Conservation (phyloP, 257 asterid species). For the Primulina huaijiensis region DNA sequence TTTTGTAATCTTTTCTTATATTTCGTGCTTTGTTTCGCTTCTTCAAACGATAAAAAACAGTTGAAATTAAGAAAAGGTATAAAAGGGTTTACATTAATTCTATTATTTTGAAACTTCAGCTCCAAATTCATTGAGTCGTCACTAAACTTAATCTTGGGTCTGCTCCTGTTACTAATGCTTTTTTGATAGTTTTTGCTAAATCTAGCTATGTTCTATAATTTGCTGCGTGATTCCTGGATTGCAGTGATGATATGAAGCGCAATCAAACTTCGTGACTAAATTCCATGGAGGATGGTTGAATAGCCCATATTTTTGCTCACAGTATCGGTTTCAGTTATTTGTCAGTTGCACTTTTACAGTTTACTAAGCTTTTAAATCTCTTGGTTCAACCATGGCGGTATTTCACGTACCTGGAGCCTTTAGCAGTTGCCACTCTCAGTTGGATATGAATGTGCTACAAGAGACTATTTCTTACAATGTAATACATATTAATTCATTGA, state of each 20-base stretch:
- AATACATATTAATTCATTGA: slow-evolving; percentile 34
- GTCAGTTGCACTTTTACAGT: slow-evolving; percentile 3
- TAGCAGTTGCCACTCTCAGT: slow-evolving; percentile 37
- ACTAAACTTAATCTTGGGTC: not conserved
- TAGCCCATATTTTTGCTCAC: not conserved
- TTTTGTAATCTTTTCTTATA: not conserved
- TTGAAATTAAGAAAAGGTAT: not conserved
- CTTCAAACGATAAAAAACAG: not conserved
- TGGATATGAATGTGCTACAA: slow-evolving; percentile 40
- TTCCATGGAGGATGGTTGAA: not conserved
- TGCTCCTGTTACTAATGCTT: slow-evolving; percentile 3
- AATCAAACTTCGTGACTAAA: not conserved
- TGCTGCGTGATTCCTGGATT: slow-evolving; percentile 11
- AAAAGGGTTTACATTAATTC: not conserved
- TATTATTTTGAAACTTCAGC: not conserved
- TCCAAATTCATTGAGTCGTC: not conserved
- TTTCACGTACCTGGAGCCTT: slow-evolving; percentile 44
- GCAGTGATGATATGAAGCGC: slow-evolving; percentile 5
- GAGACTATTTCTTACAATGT: slow-evolving; percentile 41
- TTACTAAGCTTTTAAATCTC: slow-evolving; percentile 30
- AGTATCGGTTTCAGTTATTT: not conserved
- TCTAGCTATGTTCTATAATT: not conserved
- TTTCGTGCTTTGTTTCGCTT: not conserved
- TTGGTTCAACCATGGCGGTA: slow-evolving; percentile 49
- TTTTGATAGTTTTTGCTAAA: not conserved